phyloP scores from a whole-genome alignment of 192 early-diverging fungal genomes.

The Funneliformis mosseae region DNA sequence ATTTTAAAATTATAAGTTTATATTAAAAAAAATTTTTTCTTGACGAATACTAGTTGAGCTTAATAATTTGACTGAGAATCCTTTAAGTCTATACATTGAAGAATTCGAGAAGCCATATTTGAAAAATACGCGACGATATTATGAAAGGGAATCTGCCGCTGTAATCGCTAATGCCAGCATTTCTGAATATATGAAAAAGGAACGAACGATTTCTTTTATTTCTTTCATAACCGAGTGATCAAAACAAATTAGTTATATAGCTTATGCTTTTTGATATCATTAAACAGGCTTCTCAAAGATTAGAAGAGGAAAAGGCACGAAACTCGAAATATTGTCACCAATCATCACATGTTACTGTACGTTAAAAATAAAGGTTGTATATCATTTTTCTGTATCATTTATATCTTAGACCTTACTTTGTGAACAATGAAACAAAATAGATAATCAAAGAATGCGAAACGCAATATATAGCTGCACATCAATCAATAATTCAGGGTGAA shows the following conservation, averaged over 20 bases:
- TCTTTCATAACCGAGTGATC: not conserved
- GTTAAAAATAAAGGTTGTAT: not conserved
- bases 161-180: conserved; percentile 59
- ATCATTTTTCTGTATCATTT: not conserved
- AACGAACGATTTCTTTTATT: conserved; percentile 17
- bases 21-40: not conserved
- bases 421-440: conserved; percentile 36
- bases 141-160: conserved; percentile 64
- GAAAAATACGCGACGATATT: conserved; percentile 66
- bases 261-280: not conserved
- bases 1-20: conserved; percentile 8
- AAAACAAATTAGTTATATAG: conserved; percentile 15
- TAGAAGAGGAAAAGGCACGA: conserved; percentile 65
- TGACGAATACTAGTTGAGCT: conserved; percentile 52
- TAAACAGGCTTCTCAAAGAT: conserved; percentile 52
- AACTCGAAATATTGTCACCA: conserved; percentile 63
- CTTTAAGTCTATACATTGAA: conserved; percentile 73
- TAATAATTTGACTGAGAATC: conserved; percentile 59
- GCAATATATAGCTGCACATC: conserved; percentile 73
- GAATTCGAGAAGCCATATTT: conserved; percentile 79
- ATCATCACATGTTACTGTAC: conserved; percentile 67
- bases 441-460: conserved; percentile 71
- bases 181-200: conserved; percentile 73
- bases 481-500: conserved; percentile 62
- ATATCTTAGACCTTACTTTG: not conserved